Conservation (phyloP, 495 filamentous ascomycete genomes). For the Lasiosphaeris hirsuta region DNA sequence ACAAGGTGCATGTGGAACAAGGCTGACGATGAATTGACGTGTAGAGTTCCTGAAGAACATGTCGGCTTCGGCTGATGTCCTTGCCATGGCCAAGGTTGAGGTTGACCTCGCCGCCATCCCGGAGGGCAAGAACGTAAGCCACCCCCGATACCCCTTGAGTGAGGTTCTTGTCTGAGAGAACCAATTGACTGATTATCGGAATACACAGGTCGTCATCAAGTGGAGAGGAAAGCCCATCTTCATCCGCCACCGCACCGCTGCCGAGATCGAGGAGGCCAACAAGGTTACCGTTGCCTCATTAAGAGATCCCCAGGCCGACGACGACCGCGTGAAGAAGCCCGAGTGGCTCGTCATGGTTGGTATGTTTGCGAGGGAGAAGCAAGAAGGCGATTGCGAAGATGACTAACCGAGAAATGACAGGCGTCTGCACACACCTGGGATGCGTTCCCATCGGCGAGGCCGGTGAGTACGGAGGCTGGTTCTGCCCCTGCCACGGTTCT, state of each 20-base stretch:
- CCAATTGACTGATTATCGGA: not conserved
- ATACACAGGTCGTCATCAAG: slow-evolving; percentile 91
- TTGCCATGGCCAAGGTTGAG: slow-evolving; percentile 99
- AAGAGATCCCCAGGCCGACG: slow-evolving; percentile 87
- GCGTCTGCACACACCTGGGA: slow-evolving; percentile 97
- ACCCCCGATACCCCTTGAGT: not conserved
- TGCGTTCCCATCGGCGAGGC: slow-evolving; percentile 99
- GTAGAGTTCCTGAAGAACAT: slow-evolving; percentile 99
- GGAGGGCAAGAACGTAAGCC: slow-evolving; percentile 96
- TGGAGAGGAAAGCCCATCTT: slow-evolving; percentile 99
- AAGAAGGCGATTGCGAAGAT: not conserved
- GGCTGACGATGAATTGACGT: slow-evolving; percentile 14
- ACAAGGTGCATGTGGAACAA: not conserved
- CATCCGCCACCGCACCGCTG: slow-evolving; percentile 93
- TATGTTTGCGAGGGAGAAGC: slow-evolving; percentile 37
- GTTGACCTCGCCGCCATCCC: slow-evolving; percentile 88
- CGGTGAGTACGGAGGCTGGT: slow-evolving; percentile 98
- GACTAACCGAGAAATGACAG: slow-evolving; percentile 40
- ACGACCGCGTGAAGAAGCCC: slow-evolving; percentile 92
- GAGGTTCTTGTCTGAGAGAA: not conserved
- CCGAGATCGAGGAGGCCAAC: slow-evolving; percentile 84
- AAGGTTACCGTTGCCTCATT: slow-evolving; percentile 69
- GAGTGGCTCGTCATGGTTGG: slow-evolving; percentile 99
- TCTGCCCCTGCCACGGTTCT: slow-evolving; percentile 99
- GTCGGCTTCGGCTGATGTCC: slow-evolving; percentile 97